Evolutionary conservation across 805 yeast genomes (phyloP).

Genomic region (Candida vaughaniae): DNA sequence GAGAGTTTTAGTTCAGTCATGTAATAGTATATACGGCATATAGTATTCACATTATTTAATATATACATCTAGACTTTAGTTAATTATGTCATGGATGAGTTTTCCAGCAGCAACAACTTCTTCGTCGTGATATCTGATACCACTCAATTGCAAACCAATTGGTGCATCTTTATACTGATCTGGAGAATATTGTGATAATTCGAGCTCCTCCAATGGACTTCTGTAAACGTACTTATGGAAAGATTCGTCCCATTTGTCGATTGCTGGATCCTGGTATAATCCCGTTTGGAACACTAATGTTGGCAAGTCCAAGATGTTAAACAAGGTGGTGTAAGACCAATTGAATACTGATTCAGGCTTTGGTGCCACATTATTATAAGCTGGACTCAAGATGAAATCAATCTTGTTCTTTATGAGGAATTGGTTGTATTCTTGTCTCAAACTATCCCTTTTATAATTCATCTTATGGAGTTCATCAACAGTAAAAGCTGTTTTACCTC

Average conservation of each 20-base stretch:
- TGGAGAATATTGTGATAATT: slow-evolving; percentile 46
- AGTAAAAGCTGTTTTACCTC: slow-evolving; percentile 48
- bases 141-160: slow-evolving; percentile 51
- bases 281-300: slow-evolving; percentile 65
- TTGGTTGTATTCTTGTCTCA: slow-evolving; percentile 57
- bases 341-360: slow-evolving; percentile 59
- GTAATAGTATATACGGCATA: too few species aligned
- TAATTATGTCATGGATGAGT: slow-evolving; percentile 32
- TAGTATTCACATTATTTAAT: too few species aligned
- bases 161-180: slow-evolving; percentile 52
- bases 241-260: slow-evolving; percentile 47
- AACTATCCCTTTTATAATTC: slow-evolving; percentile 53
- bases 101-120: slow-evolving; percentile 52
- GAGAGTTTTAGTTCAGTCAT: too few species aligned
- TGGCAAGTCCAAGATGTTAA: slow-evolving; percentile 72
- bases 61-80: too few species aligned
- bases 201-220: slow-evolving; percentile 47
- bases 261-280: slow-evolving; percentile 51
- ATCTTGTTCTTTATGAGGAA: slow-evolving; percentile 52
- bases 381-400: slow-evolving; percentile 68
- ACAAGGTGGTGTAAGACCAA: slow-evolving; percentile 80
- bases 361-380: slow-evolving; percentile 69
- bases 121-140: slow-evolving; percentile 55
- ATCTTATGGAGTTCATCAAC: slow-evolving; percentile 54
- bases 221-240: slow-evolving; percentile 38